These are phyloP conservation scores for Verticillium nubilum DNA, from an alignment of 2,329 filamentous ascomycete genomes.

Conservation along the genomic window DNA sequence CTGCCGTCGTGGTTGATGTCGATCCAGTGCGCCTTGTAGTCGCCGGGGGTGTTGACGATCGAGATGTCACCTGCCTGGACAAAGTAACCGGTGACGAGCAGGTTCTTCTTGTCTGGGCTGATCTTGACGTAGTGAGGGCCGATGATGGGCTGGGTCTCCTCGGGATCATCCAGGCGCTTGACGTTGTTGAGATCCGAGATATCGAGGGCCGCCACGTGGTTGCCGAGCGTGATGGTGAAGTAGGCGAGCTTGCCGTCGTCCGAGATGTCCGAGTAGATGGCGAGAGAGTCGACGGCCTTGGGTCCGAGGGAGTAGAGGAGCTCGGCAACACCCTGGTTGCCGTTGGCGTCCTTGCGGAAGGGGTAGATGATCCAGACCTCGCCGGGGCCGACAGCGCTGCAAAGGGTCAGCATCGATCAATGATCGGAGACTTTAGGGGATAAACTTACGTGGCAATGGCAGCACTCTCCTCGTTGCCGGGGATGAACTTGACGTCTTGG, in stretches of 20 bases:
- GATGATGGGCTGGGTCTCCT: constrained; percentile 52
- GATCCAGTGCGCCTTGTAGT: constrained; percentile 59
- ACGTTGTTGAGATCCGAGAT: constrained; percentile 55
- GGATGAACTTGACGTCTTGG: constrained; percentile 62
- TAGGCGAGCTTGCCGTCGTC: constrained; percentile 53
- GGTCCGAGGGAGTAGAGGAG: constrained; percentile 53
- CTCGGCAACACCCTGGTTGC: constrained; percentile 52
- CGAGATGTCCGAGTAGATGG: constrained; percentile 57
- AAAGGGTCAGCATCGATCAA: background rate
- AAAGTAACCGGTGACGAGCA: constrained; percentile 62
- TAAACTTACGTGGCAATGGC: constrained; percentile 45
- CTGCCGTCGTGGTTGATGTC: constrained; percentile 49
- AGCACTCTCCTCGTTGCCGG: constrained; percentile 50
- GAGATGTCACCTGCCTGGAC: constrained; percentile 57
- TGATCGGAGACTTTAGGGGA: background rate
- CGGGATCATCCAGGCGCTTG: constrained; percentile 55
- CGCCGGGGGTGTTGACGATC: constrained; percentile 54
- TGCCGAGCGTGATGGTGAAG: constrained; percentile 54
- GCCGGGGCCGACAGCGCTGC: constrained; percentile 48
- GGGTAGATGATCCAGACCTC: constrained; percentile 63
- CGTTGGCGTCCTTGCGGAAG: constrained; percentile 46
- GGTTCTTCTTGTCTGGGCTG: constrained; percentile 57
- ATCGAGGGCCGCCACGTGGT: constrained; percentile 57
- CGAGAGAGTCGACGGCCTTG: constrained; percentile 48
- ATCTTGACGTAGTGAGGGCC: constrained; percentile 62